Conservation (phyloP, 306 rosid genomes). For the Vigna trinervia region DNA sequence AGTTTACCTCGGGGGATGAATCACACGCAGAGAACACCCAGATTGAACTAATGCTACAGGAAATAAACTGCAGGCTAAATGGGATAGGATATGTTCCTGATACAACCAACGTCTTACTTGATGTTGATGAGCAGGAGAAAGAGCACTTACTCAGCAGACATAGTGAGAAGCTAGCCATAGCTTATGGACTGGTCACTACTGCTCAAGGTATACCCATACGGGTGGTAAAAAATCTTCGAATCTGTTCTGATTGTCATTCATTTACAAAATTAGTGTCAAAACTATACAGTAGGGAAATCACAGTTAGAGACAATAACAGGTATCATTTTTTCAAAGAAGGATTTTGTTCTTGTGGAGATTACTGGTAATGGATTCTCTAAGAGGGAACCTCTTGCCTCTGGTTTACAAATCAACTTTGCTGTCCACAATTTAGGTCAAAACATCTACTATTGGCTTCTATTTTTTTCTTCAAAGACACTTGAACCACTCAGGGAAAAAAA, state of each 20-base stretch:
- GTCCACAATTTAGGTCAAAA: constrained; percentile 23
- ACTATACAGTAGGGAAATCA: constrained; percentile 65
- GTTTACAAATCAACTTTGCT: constrained; percentile 36
- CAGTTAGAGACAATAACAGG: constrained; percentile 69
- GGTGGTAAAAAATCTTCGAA: constrained; percentile 76
- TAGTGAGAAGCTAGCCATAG: constrained; percentile 81
- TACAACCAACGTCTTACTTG: constrained; percentile 71
- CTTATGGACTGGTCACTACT: constrained; percentile 73
- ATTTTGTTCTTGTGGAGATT: constrained; percentile 72
- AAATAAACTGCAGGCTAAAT: constrained; percentile 63
- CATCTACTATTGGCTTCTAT: constrained; percentile 2
- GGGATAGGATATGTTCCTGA: constrained; percentile 76
- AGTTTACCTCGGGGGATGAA: constrained; percentile 73
- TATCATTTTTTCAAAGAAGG: constrained; percentile 74
- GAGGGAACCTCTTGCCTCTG: background rate
- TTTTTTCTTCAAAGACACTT: background rate
- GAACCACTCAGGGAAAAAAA: background rate
- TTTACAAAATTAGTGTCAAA: constrained; percentile 70
- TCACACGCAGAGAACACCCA: constrained; percentile 54
- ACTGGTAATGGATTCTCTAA: constrained; percentile 57
- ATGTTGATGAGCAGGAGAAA: constrained; percentile 72
- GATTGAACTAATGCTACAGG: constrained; percentile 63
- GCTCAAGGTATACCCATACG: constrained; percentile 58
- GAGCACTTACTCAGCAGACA: constrained; percentile 69
- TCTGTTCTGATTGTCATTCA: constrained; percentile 82